A percentile compares a stretch with the other conserved stretches of the same genome.
Conservation (phyloP, 2,329 filamentous ascomycete species). For the Cryphonectria radicalis region DNA sequence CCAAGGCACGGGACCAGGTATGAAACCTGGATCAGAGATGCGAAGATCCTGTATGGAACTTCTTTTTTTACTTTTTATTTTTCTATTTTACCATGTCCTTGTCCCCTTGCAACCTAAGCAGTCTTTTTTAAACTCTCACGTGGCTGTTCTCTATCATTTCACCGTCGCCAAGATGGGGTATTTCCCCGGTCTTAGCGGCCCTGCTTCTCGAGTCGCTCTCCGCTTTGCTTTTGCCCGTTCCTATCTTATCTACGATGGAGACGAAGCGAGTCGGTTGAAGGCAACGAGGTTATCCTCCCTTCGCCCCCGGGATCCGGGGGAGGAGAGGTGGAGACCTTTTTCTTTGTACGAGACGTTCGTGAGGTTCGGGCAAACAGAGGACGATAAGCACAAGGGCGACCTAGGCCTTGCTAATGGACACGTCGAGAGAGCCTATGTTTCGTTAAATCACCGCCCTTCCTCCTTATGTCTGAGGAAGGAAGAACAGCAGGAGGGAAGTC, state of each 20-base stretch:
- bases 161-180: background rate
- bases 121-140: background rate
- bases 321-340: background rate
- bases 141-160: background rate
- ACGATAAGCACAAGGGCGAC: background rate
- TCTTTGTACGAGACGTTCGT: background rate
- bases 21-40: background rate
- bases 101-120: background rate
- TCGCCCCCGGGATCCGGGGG: background rate
- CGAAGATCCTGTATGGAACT: background rate
- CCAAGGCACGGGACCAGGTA: background rate
- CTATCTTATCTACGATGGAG: constrained; percentile 7
- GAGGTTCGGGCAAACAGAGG: background rate
- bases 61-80: too few relatives aligned
- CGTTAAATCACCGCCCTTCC: background rate
- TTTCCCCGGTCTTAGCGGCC: background rate
- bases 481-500: background rate
- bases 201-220: background rate
- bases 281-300: background rate
- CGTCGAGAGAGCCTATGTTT: background rate
- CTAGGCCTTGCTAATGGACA: background rate
- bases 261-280: background rate
- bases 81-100: background rate
- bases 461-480: background rate
- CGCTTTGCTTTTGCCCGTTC: background rate